Evolutionary conservation across 2,329 filamentous ascomycete species (phyloP), one percentile per base, ranked within the genome.

Genomic region (Fusarium illudens): DNA sequence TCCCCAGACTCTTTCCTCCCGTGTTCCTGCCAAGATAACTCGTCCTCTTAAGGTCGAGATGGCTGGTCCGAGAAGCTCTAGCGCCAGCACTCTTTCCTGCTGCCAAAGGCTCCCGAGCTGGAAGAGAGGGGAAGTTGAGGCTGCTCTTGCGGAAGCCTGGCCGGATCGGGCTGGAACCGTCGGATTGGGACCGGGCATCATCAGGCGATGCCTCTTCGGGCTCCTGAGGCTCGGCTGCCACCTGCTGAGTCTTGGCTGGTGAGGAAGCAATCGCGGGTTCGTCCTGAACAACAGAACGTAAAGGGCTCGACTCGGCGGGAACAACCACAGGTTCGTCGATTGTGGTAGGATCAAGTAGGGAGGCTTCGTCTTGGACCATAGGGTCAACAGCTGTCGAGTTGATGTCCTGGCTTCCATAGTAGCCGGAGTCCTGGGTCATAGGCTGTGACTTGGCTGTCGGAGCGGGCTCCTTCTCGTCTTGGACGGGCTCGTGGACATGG

Each of bases 141-240:
- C 95, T 98, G 79, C 94, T 97, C 84, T 98, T 98, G 63, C 95
- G 90, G 70, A 96, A 87, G 29, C 92, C 84, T 2, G 91, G 91
- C 70, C 92, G 86, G 50, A 92, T 88, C 0, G 92, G 92, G 71
- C 91, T 94, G 0, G 92, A 93, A 1, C 83, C 85, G 49, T 92
- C 90, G 3, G 90, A 92, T 15, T 87, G 86, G 4, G 89, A 91
- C 63, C 84, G 82, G 20, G 80, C 79, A 64, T 86, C 86, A 36
- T 87, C 84, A 3, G 60, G 64, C 12, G 61, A 63, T 15, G 50
- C 39, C 1, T 65, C 57, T 10, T 62, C 56, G n/a, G 50, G 48
- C 20, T 62, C 63, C 48, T 68, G 50, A 19, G 51, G 34, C 13
- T 65, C 64, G 13, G 57, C 27, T 4, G 32, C 27, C 4, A 53